Base-by-base conservation (phyloP, 768 basidiomycete species). In the Kwoniella sp. region DNA sequence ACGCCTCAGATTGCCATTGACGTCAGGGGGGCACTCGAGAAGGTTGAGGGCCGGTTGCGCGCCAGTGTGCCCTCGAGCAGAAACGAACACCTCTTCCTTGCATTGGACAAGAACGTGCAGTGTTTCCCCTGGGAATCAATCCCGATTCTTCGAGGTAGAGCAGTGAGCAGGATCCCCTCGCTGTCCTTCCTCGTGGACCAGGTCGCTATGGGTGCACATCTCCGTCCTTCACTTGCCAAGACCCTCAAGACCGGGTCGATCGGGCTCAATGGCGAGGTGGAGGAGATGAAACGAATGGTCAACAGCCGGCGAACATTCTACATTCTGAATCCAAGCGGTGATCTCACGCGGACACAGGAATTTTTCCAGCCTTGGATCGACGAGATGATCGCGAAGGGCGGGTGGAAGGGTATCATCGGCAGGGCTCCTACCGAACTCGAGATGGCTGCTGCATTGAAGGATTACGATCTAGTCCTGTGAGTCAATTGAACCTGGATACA, bases 61-160 rank as follows among this genome's bases (percentile, higher is more conserved):
- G 56, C 57, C 50, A 12, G 56, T 46, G 4, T 40, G 53, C 6
- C 70, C 26, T 15, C 46, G 29, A 22, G 50, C 62, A 52, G 37
- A 15, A 36, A 54, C 22, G 67, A 66, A 54, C 93, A 98, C 67
- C 73, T 84, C 29, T 93, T 96, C 76, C 77, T 98, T 55, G 81
- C 93, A 17, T 79, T 98, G 42, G 95, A 96, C 74, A 88, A 88
- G 75, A 84, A 87, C 53, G 76, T 92, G 10, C 88, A 91, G 65
- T 82, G 83, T 0, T 79, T 98, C 49, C 92, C 95, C 2, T 98
- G 93, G 93, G 95, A 98, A 75, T 92, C 87, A 22, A 82, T 96
- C 12, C 91, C 93, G 0, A 80, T 85, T 34, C 76, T 98, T 10
- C 80, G 88, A 34, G 88, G 86, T 8, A 79, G 84, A 42, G 88